These are phyloP conservation scores for Dothideomycetes sp. DNA, from an alignment of 2,329 filamentous ascomycete genomes.

Conservation along the genomic window DNA sequence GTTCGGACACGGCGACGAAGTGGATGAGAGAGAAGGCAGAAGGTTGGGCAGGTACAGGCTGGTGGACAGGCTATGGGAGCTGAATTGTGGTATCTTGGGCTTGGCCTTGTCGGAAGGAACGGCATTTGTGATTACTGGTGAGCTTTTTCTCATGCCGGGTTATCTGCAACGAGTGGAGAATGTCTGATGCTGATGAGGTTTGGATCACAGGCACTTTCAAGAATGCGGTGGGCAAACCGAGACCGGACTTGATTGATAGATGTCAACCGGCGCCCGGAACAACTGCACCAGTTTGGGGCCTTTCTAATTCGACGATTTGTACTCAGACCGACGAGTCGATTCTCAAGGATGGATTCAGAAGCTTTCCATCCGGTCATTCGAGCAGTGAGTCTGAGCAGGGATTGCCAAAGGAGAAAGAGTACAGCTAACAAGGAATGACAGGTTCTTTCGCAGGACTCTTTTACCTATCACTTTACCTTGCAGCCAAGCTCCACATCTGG, in stretches of 20 bases:
- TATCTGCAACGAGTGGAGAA: not conserved
- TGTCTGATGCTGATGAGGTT: too few relatives aligned
- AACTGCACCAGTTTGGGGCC: slow-evolving; percentile 31
- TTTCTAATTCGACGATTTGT: slow-evolving; percentile 43
- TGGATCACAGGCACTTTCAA: slow-evolving; percentile 41
- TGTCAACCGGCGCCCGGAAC: slow-evolving; percentile 35
- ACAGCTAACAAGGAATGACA: slow-evolving; percentile 18
- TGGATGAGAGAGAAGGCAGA: slow-evolving; percentile 24
- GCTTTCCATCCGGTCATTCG: slow-evolving; percentile 50
- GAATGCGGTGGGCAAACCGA: slow-evolving; percentile 50
- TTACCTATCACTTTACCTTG: slow-evolving; percentile 50
- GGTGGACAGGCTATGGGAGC: slow-evolving; percentile 51
- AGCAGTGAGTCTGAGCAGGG: slow-evolving; percentile 34
- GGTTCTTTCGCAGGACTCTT: slow-evolving; percentile 51
- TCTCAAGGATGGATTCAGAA: slow-evolving; percentile 51
- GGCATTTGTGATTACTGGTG: slow-evolving; percentile 48
- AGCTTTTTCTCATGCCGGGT: too few relatives aligned
- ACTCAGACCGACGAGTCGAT: slow-evolving; percentile 40
- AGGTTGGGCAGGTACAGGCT: slow-evolving; percentile 41
- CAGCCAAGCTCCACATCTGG: slow-evolving; percentile 50
- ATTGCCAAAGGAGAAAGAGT: not conserved
- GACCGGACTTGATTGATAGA: slow-evolving; percentile 50
- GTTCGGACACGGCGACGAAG: slow-evolving; percentile 41
- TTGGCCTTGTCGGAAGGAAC: slow-evolving; percentile 44
- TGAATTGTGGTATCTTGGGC: slow-evolving; percentile 53